A percentile compares a stretch with the other conserved stretches of the same genome.
These are phyloP conservation scores for Chloranthus sessilifolius DNA, from an alignment of 164 flowering plant genomes.

Conservation along the genomic window DNA sequence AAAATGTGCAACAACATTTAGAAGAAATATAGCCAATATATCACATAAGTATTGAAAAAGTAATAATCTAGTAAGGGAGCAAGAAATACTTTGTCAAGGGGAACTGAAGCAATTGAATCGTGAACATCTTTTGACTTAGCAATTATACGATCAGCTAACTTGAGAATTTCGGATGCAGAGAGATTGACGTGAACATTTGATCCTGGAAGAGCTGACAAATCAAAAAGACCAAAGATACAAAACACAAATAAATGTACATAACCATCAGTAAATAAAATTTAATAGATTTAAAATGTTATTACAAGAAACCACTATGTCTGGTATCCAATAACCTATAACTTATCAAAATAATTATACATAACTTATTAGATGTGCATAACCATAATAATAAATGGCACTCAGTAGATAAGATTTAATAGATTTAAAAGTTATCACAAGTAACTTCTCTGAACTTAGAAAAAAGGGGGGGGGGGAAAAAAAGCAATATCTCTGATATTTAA, in stretches of 20 bases:
- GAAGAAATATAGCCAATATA: not conserved
- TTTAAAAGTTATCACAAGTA: too few species aligned
- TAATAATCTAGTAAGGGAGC: too few species aligned
- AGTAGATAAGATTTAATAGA: too few species aligned
- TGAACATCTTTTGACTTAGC: constrained; percentile 76
- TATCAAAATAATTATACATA: not conserved
- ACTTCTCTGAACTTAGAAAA: too few species aligned
- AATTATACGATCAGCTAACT: constrained; percentile 59
- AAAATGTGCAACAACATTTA: not conserved
- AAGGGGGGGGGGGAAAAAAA: too few species aligned
- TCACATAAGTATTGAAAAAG: not conserved
- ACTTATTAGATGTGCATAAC: too few species aligned
- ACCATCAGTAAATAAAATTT: too few species aligned
- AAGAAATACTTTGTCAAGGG: constrained; percentile 65
- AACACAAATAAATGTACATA: not conserved
- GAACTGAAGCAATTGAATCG: constrained; percentile 78
- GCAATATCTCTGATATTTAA: too few species aligned
- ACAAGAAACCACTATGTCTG: too few species aligned
- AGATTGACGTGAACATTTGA: constrained; percentile 51
- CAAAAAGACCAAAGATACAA: not conserved
- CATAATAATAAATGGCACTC: too few species aligned
- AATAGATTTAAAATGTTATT: too few species aligned
- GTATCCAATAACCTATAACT: too few species aligned
- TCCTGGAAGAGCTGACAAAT: constrained; percentile 53
- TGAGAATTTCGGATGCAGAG: constrained; percentile 68